Base-by-base conservation (phyloP, 1,284 basidiomycete species). In the Apiotrichum akiyoshidainum region DNA sequence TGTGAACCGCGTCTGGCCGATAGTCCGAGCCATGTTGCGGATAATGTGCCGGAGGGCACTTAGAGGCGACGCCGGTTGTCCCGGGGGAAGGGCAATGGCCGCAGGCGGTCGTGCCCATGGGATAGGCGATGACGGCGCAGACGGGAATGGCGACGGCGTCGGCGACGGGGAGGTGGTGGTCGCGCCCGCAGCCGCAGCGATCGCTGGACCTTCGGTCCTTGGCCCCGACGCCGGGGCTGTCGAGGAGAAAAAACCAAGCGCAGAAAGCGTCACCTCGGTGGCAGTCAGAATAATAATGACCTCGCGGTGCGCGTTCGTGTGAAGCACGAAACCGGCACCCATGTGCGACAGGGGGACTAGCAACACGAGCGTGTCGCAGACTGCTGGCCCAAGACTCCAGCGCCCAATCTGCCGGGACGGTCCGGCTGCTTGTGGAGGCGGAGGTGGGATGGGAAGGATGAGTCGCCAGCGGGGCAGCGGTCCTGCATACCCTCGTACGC, bases 101-200 rank as follows among this genome's bases (percentile, higher is more conserved):
- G 48, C 48, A 5, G 48, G 48, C 14, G 48, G 48, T 3, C 48
- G 48, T 19, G 48, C 48, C 48, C 48, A 50, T 14, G 48, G 48
- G 14, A 50, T 19, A 5, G 48, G 48, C 5, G 48, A 50, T 13
- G 48, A 50, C 10, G 48, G 48, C 3, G 48, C 48, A 11, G 48
- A 50, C 10, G 48, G 48, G 6, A 21, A 22, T 3, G 48, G 21
- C 7, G 34, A 34, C 2, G 48, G 48, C 13, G 35, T 22, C 3
- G 48, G 48, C 19, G 37, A 26, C 7, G 35, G 19, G 11, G 47
- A 26, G 3, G 11, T 6, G n/a, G n/a, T n/a, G n/a, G n/a, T n/a
- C n/a, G n/a, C n/a, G n/a, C n/a, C n/a, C n/a, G n/a, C n/a, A 14
- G 33, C 7, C 5, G n/a, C 7, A 5, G 47, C 13, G 16, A 34